These are phyloP conservation scores for Neofusicoccum sp. DNA, from an alignment of 2,329 filamentous ascomycete genomes.

Conservation along the genomic window DNA sequence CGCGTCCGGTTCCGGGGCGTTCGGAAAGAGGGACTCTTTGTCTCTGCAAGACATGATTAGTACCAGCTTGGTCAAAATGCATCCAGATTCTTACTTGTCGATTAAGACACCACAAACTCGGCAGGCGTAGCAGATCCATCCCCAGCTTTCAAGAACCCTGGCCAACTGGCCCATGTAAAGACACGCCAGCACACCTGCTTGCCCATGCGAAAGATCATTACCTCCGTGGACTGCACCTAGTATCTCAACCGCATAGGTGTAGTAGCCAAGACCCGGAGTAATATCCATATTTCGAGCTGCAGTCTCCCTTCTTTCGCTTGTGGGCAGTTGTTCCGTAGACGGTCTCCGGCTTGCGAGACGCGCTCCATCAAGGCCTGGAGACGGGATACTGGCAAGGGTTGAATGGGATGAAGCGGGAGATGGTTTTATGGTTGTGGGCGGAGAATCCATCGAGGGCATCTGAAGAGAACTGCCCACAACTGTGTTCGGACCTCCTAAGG, in stretches of 20 bases:
- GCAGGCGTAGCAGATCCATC: slow-evolving; percentile 63
- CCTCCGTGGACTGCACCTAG: slow-evolving; percentile 77
- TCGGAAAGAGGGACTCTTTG: slow-evolving; percentile 3
- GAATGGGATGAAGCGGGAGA: slow-evolving; percentile 42
- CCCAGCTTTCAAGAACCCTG: slow-evolving; percentile 81
- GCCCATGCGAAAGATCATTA: slow-evolving; percentile 77
- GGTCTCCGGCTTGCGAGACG: slow-evolving; percentile 27
- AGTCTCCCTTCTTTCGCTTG: not conserved
- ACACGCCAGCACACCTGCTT: slow-evolving; percentile 79
- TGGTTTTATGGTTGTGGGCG: slow-evolving; percentile 29
- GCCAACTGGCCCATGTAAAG: slow-evolving; percentile 87
- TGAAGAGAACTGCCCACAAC: slow-evolving; percentile 16
- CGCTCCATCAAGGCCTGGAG: slow-evolving; percentile 19
- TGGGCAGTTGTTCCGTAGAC: slow-evolving; percentile 33
- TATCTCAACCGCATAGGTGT: slow-evolving; percentile 81
- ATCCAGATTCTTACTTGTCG: slow-evolving; percentile 54
- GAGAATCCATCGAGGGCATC: slow-evolving; percentile 24
- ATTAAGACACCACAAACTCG: slow-evolving; percentile 69
- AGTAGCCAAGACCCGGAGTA: slow-evolving; percentile 88
- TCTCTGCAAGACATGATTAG: slow-evolving; percentile 8
- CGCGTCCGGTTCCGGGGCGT: not conserved
- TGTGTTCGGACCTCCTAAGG: slow-evolving; percentile 53
- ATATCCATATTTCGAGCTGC: slow-evolving; percentile 68
- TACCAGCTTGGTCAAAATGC: not conserved
- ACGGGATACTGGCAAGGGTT: slow-evolving; percentile 30